Conservation (phyloP, 2,329 filamentous ascomycete species). For the Aspergillus unguis region DNA sequence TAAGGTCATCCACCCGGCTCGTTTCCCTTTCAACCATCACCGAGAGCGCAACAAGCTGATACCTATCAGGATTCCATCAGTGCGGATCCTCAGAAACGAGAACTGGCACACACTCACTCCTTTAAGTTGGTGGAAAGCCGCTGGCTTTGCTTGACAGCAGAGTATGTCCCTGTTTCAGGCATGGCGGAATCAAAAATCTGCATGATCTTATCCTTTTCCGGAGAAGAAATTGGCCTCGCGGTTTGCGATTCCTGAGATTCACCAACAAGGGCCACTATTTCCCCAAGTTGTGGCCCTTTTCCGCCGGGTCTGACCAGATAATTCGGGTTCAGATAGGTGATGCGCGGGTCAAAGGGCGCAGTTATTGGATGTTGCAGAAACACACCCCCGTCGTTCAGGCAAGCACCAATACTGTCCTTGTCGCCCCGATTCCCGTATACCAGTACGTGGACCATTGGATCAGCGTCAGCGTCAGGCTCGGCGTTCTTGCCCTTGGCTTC, state of each 20-base stretch:
- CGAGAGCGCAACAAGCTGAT: slow-evolving; percentile 4
- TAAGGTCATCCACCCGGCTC: not conserved
- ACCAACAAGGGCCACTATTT: not conserved
- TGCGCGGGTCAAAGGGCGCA: not conserved
- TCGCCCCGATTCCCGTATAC: slow-evolving; percentile 1
- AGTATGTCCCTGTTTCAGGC: not conserved
- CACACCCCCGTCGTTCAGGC: not conserved
- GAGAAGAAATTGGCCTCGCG: not conserved
- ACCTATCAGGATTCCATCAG: not conserved
- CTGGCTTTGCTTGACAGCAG: not conserved
- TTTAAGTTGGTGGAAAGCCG: slow-evolving; percentile 1
- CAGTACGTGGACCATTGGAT: not conserved
- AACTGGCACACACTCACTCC: not conserved
- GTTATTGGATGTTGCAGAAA: slow-evolving; percentile 5
- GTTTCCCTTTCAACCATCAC: slow-evolving; percentile 9
- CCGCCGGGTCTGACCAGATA: slow-evolving; percentile 3
- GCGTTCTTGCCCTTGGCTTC: not conserved
- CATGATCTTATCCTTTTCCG: not conserved
- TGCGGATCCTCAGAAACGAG: not conserved
- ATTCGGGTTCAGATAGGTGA: slow-evolving; percentile 6
- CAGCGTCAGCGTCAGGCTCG: not conserved
- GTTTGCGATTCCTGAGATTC: not conserved
- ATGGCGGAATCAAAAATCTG: slow-evolving; percentile 5
- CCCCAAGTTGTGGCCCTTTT: not conserved
- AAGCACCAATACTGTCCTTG: not conserved